A percentile compares a stretch with the other conserved stretches of the same genome.
phyloP scores from a whole-genome alignment of 1,284 basidiomycete genomes.

The Puccinia hordei region DNA sequence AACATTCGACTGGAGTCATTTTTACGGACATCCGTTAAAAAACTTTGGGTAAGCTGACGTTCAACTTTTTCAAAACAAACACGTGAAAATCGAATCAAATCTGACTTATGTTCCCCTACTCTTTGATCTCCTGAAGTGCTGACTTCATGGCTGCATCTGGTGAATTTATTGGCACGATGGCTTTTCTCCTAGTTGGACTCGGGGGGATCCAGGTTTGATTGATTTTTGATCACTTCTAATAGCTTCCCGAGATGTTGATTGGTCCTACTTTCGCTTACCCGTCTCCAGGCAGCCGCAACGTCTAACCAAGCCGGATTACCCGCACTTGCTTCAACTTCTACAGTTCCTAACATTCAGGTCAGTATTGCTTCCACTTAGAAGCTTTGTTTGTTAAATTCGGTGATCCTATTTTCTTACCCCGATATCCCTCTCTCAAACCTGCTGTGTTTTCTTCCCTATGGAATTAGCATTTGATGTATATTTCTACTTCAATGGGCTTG shows the following conservation, averaged over 20 bases:
- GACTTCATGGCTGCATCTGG: conserved; percentile 47
- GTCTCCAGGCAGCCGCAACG: neutral
- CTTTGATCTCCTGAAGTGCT: neutral
- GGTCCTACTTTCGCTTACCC: neutral
- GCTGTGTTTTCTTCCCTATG: neutral
- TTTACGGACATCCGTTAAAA: conserved; percentile 9
- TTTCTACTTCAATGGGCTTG: conserved; percentile 69
- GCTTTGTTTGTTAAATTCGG: neutral
- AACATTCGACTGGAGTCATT: conserved; percentile 39
- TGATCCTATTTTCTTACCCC: neutral
- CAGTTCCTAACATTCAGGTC: conserved; percentile 15
- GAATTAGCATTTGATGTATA: conserved; percentile 63
- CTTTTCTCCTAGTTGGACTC: conserved; percentile 48
- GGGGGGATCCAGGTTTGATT: conserved; percentile 49
- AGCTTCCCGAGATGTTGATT: neutral
- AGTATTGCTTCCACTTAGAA: neutral
- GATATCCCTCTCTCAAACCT: neutral
- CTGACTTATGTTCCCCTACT: neutral
- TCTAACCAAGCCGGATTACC: conserved; percentile 32
- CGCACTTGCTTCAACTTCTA: neutral
- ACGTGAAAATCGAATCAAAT: neutral
- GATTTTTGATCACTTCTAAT: neutral
- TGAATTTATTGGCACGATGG: conserved; percentile 39
- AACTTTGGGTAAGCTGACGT: conserved; percentile 22
- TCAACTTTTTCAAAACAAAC: neutral